phyloP scores from a whole-genome alignment of 495 filamentous ascomycete species.

The Thermochaetoides thermophila region DNA sequence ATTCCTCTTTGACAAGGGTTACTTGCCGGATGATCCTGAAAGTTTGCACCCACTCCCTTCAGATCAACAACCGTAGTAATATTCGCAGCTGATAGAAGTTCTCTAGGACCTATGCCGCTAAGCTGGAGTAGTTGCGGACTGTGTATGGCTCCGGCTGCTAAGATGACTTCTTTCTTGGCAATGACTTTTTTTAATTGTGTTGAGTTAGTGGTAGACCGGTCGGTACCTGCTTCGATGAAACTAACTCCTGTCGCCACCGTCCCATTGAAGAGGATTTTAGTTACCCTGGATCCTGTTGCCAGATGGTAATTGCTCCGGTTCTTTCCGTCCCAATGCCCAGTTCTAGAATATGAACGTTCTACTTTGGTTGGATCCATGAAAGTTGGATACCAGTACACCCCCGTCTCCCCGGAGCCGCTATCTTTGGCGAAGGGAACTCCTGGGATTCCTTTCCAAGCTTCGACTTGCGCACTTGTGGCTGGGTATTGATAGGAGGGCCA shows the following conservation, averaged over 20 bases:
- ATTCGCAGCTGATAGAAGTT: constrained; percentile 24
- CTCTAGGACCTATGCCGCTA: constrained; percentile 36
- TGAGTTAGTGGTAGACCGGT: neutral
- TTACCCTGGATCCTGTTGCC: constrained; percentile 24
- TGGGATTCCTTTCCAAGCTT: constrained; percentile 24
- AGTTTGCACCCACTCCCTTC: constrained; percentile 41
- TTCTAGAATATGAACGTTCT: constrained; percentile 25
- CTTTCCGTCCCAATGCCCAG: constrained; percentile 21
- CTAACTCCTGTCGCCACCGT: constrained; percentile 23
- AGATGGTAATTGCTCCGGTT: constrained; percentile 27
- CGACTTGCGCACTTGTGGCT: constrained; percentile 19
- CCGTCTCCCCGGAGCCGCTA: constrained; percentile 24
- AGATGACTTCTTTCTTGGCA: constrained; percentile 40
- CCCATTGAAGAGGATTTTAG: constrained; percentile 20
- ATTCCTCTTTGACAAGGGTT: too few relatives aligned
- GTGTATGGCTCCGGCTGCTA: constrained; percentile 43
- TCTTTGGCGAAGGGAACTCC: constrained; percentile 27
- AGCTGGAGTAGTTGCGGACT: constrained; percentile 43
- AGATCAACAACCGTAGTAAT: constrained; percentile 34
- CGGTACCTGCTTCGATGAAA: constrained; percentile 8
- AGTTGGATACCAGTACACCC: constrained; percentile 31
- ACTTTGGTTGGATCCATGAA: constrained; percentile 29
- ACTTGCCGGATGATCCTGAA: constrained; percentile 45
- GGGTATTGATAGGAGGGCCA: constrained; percentile 32
- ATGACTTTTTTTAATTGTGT: constrained; percentile 15